Conservation (phyloP, 2,329 filamentous ascomycete genomes). For the Dactylellina cionopaga region DNA sequence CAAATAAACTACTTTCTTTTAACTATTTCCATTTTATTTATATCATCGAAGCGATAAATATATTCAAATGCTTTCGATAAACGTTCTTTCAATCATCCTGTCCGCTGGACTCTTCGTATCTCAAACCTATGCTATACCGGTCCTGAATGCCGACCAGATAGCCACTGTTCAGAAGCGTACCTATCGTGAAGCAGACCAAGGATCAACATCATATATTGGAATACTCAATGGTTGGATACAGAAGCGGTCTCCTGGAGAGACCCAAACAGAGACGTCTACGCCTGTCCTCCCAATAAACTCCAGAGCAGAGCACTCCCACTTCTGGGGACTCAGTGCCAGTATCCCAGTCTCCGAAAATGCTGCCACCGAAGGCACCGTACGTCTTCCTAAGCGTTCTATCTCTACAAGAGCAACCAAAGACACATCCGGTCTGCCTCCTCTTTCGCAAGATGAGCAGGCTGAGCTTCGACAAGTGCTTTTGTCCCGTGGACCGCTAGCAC, state of each 20-base stretch:
- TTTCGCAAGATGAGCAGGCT: conserved; percentile 12
- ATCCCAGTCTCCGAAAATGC: neutral
- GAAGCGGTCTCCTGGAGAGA: conserved; percentile 2
- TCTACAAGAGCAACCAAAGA: neutral
- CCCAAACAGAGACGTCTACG: neutral
- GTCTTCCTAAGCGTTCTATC: neutral
- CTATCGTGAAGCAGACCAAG: neutral
- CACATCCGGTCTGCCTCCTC: no score
- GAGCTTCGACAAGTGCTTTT: neutral
- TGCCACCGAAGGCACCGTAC: neutral
- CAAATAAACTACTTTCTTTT: neutral
- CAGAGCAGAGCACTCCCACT: no score
- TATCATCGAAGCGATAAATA: neutral
- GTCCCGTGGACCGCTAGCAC: no score
- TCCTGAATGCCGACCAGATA: conserved; percentile 29
- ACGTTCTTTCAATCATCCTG: conserved; percentile 17
- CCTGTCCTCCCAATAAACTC: no score
- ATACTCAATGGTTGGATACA: neutral
- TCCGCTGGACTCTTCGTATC: conserved; percentile 39
- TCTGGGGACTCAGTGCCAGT: conserved; percentile 7
- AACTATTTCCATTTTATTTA: neutral
- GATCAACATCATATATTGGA: neutral
- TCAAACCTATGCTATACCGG: conserved; percentile 29
- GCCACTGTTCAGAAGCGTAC: conserved; percentile 25
- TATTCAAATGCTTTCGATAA: conserved; percentile 36